Evolutionary conservation across 306 rosid genomes (phyloP).

Genomic region (Corylus americana): DNA sequence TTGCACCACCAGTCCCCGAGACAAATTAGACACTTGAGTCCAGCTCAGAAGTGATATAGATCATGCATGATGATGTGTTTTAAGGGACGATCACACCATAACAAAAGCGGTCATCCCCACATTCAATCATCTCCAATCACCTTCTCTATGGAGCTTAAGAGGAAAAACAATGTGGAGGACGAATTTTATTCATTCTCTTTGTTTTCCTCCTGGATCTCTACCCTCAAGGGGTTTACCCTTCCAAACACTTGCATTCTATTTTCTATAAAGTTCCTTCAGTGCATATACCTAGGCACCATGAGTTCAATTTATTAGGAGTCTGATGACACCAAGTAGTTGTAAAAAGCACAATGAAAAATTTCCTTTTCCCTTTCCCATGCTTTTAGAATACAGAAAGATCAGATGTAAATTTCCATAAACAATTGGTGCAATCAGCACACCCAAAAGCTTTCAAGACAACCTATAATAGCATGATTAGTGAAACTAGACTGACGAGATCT

Average conservation of each 20-base stretch:
- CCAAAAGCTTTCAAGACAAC: neutral
- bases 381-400: neutral
- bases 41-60: neutral
- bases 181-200: too few species aligned
- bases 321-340: neutral
- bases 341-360: neutral
- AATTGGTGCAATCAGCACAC: neutral
- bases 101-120: too few species aligned
- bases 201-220: too few species aligned
- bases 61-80: too few species aligned
- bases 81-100: too few species aligned
- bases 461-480: neutral
- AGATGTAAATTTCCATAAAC: neutral
- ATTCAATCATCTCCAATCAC: too few species aligned
- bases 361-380: slow-evolving; percentile 7
- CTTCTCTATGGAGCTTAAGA: too few species aligned
- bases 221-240: too few species aligned
- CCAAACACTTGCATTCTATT: too few species aligned
- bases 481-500: neutral
- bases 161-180: too few species aligned
- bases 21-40: neutral
- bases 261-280: too few species aligned
- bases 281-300: neutral
- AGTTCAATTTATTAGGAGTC: neutral
- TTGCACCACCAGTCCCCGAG: neutral